Base-by-base conservation (phyloP, 2,329 filamentous ascomycete genomes). In the Colletotrichum sp. region DNA sequence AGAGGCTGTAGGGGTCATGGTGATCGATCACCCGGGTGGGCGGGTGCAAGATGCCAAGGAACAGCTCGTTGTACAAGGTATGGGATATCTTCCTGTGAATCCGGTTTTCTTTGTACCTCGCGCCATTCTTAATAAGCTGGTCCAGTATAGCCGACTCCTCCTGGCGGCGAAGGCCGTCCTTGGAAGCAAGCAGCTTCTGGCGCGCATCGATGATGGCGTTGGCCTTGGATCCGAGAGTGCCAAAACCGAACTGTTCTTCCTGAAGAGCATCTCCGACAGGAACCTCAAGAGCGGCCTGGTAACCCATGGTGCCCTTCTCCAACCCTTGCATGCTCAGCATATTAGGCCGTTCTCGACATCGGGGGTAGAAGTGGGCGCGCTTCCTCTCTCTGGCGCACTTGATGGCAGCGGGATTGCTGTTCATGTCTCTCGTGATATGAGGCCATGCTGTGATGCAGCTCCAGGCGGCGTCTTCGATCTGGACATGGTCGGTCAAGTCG, bases 261-360 rank as follows among this genome's bases (percentile, higher is more conserved):
- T 92, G 88, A 13, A 94, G 87, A 10, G 90, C 89, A 82, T 95
- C 93, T 24, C 92, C 90, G 18, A 92, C 90, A 26, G 89, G 87
- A 43, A 94, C 82, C 81, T 95, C 92, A 43, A 95, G 85, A 9
- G 93, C 93, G 26, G 93, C 92, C 78, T 91, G 89, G 81, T 92
- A 94, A 69, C 93, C 93, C 81, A 94, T 87, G 21, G 92, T 94
- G 57, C 93, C 93, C 81, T 92, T 92, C 81, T 95, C 93, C 36
- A 93, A 84, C 5, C 93, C 93, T 78, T 93, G 92, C 86, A 93
- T 92, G 85, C 92, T 93, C 75, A 94, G 87, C 93, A 94, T 95
- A 82, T 90, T 93, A 55, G 93, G 93, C 26, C 91, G 85, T 81
- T 94, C 92, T 63, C 89, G 87, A 78, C 90, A 91, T 71, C 89